phyloP scores from a whole-genome alignment of 257 asterid species.

The Solanum bulbocastanum region DNA sequence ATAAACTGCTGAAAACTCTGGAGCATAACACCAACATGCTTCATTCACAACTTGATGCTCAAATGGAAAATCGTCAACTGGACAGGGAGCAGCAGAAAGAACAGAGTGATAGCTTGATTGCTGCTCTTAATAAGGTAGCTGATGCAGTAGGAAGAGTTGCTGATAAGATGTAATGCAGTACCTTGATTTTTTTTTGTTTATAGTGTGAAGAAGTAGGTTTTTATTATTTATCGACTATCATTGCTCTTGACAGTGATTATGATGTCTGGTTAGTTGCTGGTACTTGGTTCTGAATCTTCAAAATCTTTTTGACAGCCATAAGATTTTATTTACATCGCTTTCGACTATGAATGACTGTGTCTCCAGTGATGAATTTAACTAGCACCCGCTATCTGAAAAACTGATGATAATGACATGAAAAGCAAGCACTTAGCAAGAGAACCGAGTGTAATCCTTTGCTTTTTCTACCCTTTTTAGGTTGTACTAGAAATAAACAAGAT shows the following conservation, averaged over 20 bases:
- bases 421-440: neutral
- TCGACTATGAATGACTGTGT: neutral
- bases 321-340: neutral
- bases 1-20: slow-evolving; percentile 28
- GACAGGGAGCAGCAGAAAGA: slow-evolving; percentile 45
- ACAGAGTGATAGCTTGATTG: slow-evolving; percentile 25
- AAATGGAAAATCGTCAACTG: slow-evolving; percentile 16
- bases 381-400: neutral
- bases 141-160: slow-evolving; percentile 43
- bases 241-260: neutral
- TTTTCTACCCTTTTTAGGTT: neutral
- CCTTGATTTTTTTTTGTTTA: neutral
- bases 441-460: neutral
- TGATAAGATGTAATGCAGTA: slow-evolving; percentile 22
- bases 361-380: neutral
- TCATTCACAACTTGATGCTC: slow-evolving; percentile 43
- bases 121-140: slow-evolving; percentile 45
- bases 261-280: neutral
- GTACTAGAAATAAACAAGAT: neutral
- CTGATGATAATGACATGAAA: neutral
- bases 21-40: slow-evolving; percentile 30
- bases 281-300: neutral
- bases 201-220: neutral
- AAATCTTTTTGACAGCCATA: neutral
- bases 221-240: neutral